These are phyloP conservation scores for Aspergillus sp. DNA, from an alignment of 2,329 filamentous ascomycete species.

Conservation along the genomic window DNA sequence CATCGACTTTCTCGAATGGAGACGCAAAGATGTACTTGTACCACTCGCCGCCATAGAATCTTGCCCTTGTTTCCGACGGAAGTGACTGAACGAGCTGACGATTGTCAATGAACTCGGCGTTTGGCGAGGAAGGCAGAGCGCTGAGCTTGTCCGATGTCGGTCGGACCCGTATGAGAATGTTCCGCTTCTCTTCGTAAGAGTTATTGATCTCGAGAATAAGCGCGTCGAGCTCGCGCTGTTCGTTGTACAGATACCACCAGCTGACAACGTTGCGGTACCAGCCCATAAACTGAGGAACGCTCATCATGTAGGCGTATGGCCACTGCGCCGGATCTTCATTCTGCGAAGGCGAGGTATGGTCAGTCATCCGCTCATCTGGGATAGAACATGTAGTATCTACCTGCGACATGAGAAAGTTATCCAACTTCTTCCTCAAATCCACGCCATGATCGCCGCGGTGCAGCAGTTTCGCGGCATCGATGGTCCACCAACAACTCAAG, in stretches of 20 bases:
- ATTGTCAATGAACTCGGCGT: not conserved
- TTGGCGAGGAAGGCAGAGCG: too few species aligned
- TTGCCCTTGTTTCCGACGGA: not conserved
- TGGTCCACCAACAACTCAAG: constrained; percentile 16
- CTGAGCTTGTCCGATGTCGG: not conserved
- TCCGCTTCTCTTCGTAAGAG: constrained; percentile 19
- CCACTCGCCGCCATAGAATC: constrained; percentile 14
- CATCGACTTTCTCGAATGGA: constrained; percentile 18
- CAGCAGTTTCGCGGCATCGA: constrained; percentile 9
- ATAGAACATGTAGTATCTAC: not conserved
- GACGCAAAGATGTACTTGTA: constrained; percentile 16
- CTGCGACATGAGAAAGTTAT: constrained; percentile 8
- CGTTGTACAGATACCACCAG: constrained; percentile 24
- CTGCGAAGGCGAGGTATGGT: not conserved
- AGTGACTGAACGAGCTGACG: not conserved
- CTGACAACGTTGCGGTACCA: constrained; percentile 20
- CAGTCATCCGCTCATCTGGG: not conserved
- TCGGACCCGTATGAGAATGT: constrained; percentile 9
- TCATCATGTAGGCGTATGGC: constrained; percentile 21
- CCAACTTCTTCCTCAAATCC: constrained; percentile 13
- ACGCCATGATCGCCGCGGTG: constrained; percentile 10
- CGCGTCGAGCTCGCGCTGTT: constrained; percentile 18
- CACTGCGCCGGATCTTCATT: constrained; percentile 17
- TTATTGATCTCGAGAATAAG: constrained; percentile 25
- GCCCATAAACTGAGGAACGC: constrained; percentile 17